phyloP scores from a whole-genome alignment of 345 rosid genomes.

The Brassica cretica region DNA sequence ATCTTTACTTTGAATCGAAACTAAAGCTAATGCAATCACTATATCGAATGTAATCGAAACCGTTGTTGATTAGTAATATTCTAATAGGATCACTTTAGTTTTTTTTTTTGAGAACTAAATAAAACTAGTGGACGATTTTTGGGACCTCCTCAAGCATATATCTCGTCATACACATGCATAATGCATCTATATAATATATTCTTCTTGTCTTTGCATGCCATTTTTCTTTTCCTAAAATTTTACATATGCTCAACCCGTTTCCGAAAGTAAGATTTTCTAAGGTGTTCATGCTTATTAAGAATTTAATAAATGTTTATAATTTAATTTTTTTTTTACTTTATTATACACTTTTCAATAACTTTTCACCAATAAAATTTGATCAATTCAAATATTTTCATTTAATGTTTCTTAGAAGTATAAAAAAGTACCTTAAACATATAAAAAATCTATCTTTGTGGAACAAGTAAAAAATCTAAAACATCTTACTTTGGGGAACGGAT shows the following conservation, averaged over 20 bases:
- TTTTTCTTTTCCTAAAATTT: neutral
- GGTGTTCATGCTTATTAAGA: too few species aligned
- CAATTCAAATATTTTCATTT: too few species aligned
- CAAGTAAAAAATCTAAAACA: too few species aligned
- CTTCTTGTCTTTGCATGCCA: constrained; percentile 2
- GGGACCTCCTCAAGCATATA: constrained; percentile 35
- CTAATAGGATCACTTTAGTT: constrained; percentile 13
- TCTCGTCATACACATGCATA: constrained; percentile 13
- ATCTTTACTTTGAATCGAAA: constrained; percentile 28
- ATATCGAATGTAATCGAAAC: constrained; percentile 37
- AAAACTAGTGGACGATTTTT: constrained; percentile 32
- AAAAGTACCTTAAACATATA: too few species aligned
- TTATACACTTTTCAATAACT: too few species aligned
- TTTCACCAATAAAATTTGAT: too few species aligned
- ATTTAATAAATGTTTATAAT: too few species aligned
- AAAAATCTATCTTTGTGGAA: too few species aligned
- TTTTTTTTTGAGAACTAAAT: neutral
- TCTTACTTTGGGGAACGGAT: too few species aligned
- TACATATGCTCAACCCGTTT: neutral
- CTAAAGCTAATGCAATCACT: constrained; percentile 22
- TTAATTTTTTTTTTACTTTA: too few species aligned
- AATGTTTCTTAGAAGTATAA: too few species aligned
- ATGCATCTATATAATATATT: constrained; percentile 9
- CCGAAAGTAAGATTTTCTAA: too few species aligned
- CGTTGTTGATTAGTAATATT: constrained; percentile 35